Conservation (phyloP, 176 grass and related monocot species). For the Avena sativa region DNA sequence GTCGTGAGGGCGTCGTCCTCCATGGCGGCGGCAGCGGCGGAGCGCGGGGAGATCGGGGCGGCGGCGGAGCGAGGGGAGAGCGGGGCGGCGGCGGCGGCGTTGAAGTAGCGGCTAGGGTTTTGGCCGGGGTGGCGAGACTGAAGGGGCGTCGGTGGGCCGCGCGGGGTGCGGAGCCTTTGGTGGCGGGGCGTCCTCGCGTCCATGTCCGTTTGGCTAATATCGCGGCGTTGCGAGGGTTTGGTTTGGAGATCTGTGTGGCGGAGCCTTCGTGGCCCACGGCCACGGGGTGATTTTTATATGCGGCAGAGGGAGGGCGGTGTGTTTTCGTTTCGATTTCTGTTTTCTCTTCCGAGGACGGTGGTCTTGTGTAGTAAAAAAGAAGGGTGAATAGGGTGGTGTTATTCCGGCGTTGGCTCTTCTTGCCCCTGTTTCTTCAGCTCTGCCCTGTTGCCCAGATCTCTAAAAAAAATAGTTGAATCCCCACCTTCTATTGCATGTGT, state of each 20-base stretch:
- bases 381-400: not conserved
- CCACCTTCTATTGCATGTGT: no score
- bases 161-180: constrained; percentile 40
- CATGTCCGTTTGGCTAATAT: constrained; percentile 21
- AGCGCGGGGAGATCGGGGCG: not conserved
- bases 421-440: not conserved
- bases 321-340: not conserved
- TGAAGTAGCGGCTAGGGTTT: constrained; percentile 34
- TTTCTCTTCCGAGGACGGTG: not conserved
- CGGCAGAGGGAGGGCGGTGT: not conserved
- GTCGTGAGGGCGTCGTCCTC: constrained; percentile 55
- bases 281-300: constrained; percentile 20
- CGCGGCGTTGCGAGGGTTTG: not conserved
- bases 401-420: not conserved
- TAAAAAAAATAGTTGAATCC: not conserved
- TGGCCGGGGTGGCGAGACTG: constrained; percentile 11
- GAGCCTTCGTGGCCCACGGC: not conserved
- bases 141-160: not conserved
- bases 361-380: not conserved
- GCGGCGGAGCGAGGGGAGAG: not conserved
- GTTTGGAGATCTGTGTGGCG: constrained; percentile 41
- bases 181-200: constrained; percentile 34
- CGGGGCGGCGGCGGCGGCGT: not conserved
- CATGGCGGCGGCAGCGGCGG: constrained; percentile 36
- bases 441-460: not conserved